Conservation (phyloP, 2,329 filamentous ascomycete genomes). For the Pseudogymnoascus sp. region DNA sequence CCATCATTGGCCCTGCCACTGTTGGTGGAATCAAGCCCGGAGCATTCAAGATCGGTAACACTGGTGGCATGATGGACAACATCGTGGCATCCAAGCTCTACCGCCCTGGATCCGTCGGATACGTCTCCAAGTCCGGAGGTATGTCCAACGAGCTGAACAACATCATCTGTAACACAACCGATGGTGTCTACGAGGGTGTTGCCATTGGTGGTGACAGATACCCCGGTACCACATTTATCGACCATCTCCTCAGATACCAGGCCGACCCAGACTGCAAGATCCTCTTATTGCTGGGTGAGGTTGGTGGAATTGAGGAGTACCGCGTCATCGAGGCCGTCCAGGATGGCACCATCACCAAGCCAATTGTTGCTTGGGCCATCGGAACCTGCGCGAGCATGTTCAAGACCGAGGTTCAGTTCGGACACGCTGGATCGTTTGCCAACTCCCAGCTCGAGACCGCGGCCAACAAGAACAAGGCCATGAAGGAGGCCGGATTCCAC, state of each 20-base stretch:
- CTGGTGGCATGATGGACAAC: constrained; percentile 99
- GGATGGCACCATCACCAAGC: constrained; percentile 91
- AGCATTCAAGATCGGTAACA: constrained; percentile 99
- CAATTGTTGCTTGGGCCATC: constrained; percentile 98
- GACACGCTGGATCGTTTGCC: constrained; percentile 95
- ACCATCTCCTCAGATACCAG: constrained; percentile 95
- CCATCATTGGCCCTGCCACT: constrained; percentile 96
- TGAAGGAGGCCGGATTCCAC: constrained; percentile 89
- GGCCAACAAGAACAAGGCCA: constrained; percentile 90
- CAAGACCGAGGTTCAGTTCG: constrained; percentile 99
- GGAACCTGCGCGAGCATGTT: constrained; percentile 99
- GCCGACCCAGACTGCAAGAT: constrained; percentile 97
- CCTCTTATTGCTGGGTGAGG: constrained; percentile 89
- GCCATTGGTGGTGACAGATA: constrained; percentile 99
- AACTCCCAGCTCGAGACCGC: constrained; percentile 99
- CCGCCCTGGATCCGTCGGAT: constrained; percentile 96
- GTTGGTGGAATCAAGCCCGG: constrained; percentile 99
- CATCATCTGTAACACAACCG: constrained; percentile 92
- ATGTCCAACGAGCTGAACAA: constrained; percentile 99
- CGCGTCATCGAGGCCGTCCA: constrained; percentile 98
- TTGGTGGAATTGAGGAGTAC: constrained; percentile 99
- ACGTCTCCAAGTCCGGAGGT: constrained; percentile 99
- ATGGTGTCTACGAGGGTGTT: constrained; percentile 98
- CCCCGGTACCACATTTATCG: constrained; percentile 97
- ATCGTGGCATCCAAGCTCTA: constrained; percentile 99